Evolutionary conservation across 2,329 filamentous ascomycete species (phyloP), one percentile per base, ranked within the genome.

Genomic region (Exophiala oligosperma): DNA sequence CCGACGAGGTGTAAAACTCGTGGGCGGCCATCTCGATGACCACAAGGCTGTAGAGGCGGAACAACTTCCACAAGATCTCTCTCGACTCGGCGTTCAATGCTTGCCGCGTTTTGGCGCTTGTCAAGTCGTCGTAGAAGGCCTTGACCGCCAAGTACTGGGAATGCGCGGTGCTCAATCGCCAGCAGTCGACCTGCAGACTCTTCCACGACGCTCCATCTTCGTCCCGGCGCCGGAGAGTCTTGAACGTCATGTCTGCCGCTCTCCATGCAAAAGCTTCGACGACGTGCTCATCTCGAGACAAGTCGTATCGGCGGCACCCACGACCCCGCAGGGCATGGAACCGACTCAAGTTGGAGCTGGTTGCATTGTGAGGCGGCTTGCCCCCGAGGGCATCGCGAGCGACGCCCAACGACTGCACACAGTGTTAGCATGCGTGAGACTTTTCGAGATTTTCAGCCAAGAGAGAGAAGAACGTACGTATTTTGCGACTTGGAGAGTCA

Each of bases 111-210:
- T 79, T 75, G 4, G 79, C 78, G 4, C 79, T 78, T 37, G 85
- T 82, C n/a, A 93, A 83, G 1, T 83, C 78, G 3, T 85, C 79
- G 74, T 93, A 90, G 76, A 91, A 91, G 77, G 86, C 89, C 79
- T 89, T 90, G 63, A 91, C 88, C 0, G 91, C 82, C 64, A 90
- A 81, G 73, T 90, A 91, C 72, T 92, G 88, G 0, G 86, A 87
- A 71, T 90, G 88, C 0, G 89, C 88, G 6, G 87, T 90, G 58
- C 81, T 86, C 4, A 91, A 81, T 41, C 87, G 85, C 82, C 87
- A 90, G 75, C 91, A 91, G 74, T 91, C 87, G 11, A 91, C 85
- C n/a, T 91, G 81, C 4, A 91, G 79, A 61, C 84, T 86, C 75
- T 91, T 92, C 89, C 87, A 28, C 26, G 26, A 28, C 26, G 26